These are phyloP conservation scores for Fomes fomentarius DNA, from an alignment of 1,284 basidiomycete genomes.

Conservation along the genomic window DNA sequence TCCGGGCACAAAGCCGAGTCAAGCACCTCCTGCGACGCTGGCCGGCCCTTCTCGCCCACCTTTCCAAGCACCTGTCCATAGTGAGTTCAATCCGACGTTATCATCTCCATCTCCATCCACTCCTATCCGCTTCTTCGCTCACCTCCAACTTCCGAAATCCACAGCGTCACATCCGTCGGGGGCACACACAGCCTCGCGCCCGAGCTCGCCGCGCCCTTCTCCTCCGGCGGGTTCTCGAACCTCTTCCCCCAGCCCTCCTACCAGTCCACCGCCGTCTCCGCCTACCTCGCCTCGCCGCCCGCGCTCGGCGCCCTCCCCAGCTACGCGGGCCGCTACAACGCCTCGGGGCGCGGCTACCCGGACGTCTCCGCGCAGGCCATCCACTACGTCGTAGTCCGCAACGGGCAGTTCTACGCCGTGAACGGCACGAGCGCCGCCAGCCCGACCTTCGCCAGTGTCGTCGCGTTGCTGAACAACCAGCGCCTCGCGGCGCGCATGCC, in stretches of 20 bases:
- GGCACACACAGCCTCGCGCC: conserved; percentile 47
- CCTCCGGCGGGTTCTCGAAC: conserved; percentile 49
- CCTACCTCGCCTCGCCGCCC: conserved; percentile 28
- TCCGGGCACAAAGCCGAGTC: conserved; percentile 50
- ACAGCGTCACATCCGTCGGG: conserved; percentile 63
- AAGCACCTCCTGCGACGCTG: conserved; percentile 37
- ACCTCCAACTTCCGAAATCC: not conserved
- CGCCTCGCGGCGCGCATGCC: conserved; percentile 44
- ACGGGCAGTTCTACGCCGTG: conserved; percentile 44
- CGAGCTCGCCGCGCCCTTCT: conserved; percentile 47
- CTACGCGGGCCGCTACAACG: conserved; percentile 27
- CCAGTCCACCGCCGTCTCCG: conserved; percentile 37
- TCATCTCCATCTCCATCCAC: too few species aligned
- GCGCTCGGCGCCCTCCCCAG: conserved; percentile 25
- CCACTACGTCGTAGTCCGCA: conserved; percentile 31
- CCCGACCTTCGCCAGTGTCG: conserved; percentile 50
- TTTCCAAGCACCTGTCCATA: conserved; percentile 67
- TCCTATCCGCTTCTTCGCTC: not conserved
- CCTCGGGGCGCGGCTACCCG: conserved; percentile 29
- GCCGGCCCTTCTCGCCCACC: conserved; percentile 53
- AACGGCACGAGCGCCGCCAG: conserved; percentile 36
- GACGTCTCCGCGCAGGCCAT: conserved; percentile 24
- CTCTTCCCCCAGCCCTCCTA: conserved; percentile 42
- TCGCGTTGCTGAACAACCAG: conserved; percentile 66
- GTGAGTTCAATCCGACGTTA: conserved; percentile 25